A percentile compares a stretch with the other conserved stretches of the same genome.
Conservation (phyloP, 371 early-diverging fungal species). For the Rhizopus stolonifer region DNA sequence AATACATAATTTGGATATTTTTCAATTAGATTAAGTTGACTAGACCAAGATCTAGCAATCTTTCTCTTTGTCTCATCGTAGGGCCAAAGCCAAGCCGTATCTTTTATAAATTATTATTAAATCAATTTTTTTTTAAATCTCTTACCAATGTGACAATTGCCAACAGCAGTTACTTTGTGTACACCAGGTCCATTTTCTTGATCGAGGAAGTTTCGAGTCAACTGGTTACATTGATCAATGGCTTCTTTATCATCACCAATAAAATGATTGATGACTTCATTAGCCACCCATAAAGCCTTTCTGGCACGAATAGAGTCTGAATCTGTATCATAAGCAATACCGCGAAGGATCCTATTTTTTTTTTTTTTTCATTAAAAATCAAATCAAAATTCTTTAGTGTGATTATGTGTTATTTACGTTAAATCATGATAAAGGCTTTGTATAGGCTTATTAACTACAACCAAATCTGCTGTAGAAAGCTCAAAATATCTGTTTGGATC, state of each 20-base stretch:
- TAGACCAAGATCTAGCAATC: slow-evolving; percentile 89
- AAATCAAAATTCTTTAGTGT: too few relatives aligned
- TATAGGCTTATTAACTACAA: slow-evolving; percentile 65
- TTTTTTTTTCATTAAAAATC: background rate
- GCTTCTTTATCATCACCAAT: slow-evolving; percentile 53
- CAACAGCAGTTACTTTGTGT: slow-evolving; percentile 78
- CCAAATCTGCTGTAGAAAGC: slow-evolving; percentile 65
- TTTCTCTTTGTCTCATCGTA: slow-evolving; percentile 96
- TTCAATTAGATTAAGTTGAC: slow-evolving; percentile 85
- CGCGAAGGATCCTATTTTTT: slow-evolving; percentile 63
- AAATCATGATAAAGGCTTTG: slow-evolving; percentile 72
- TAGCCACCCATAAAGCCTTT: slow-evolving; percentile 74
- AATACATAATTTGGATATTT: slow-evolving; percentile 87
- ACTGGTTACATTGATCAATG: slow-evolving; percentile 52
- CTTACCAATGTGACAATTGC: slow-evolving; percentile 84
- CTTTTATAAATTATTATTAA: slow-evolving; percentile 14
- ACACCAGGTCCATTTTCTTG: slow-evolving; percentile 53
- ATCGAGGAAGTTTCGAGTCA: slow-evolving; percentile 66
- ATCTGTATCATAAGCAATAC: slow-evolving; percentile 78
- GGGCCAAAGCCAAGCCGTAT: slow-evolving; percentile 89
- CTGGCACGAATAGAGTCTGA: slow-evolving; percentile 61
- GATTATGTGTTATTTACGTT: slow-evolving; percentile 19
- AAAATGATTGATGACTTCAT: slow-evolving; percentile 79
- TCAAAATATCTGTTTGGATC: slow-evolving; percentile 59
- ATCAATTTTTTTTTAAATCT: too few relatives aligned